phyloP scores from a whole-genome alignment of 331 rosid genomes.

The Ulmus americana region DNA sequence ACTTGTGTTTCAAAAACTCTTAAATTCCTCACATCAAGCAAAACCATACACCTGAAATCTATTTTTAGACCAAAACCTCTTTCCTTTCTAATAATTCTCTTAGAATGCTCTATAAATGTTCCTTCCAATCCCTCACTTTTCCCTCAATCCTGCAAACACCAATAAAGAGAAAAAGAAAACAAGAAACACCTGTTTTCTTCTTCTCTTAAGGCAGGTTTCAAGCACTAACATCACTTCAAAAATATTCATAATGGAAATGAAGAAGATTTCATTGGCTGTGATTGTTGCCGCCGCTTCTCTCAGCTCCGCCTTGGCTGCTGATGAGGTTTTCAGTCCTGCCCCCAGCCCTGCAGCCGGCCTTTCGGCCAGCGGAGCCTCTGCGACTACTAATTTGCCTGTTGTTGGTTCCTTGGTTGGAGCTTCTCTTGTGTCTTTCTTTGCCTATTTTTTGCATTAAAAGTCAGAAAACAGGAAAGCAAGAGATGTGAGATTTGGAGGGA shows the following conservation, averaged over 20 bases:
- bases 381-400: conserved; percentile 27
- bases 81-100: conserved; percentile 8
- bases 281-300: conserved; percentile 40
- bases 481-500: background rate
- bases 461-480: background rate
- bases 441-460: conserved; percentile 28
- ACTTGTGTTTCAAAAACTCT: background rate
- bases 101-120: conserved; percentile 11
- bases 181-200: conserved; percentile 3
- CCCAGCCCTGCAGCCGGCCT: conserved; percentile 34
- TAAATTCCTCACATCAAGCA: conserved; percentile 29
- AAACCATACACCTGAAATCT: conserved; percentile 18
- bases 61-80: background rate
- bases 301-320: conserved; percentile 35
- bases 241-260: conserved; percentile 40
- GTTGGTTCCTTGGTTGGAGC: conserved; percentile 54
- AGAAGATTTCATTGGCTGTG: conserved; percentile 42
- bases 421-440: conserved; percentile 36
- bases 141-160: conserved; percentile 21
- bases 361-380: conserved; percentile 18
- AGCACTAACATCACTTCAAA: background rate
- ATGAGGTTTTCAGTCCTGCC: conserved; percentile 27
- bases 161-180: background rate
- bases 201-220: conserved; percentile 32
- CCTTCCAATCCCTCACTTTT: background rate